Conservation (phyloP, 148 eudicot genomes). For the Drosera capensis region DNA sequence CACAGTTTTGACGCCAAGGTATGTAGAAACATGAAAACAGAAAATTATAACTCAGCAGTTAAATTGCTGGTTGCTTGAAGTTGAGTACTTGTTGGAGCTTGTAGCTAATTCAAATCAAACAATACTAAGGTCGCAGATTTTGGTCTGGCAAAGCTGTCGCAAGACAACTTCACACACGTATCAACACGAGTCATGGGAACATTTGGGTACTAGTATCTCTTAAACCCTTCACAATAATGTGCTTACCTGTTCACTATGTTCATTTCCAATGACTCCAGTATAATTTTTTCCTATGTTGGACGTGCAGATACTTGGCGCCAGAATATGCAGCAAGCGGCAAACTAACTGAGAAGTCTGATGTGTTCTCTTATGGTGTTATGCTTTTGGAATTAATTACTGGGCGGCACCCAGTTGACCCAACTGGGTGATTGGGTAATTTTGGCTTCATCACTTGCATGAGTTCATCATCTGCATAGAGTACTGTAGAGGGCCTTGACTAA, state of each 20-base stretch:
- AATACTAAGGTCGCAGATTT: slow-evolving; percentile 16
- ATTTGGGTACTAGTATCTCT: slow-evolving; percentile 10
- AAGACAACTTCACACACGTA: slow-evolving; percentile 13
- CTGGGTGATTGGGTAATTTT: no score
- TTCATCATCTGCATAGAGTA: no score
- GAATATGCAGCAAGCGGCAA: no score
- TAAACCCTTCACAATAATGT: no score
- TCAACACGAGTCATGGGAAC: slow-evolving; percentile 19
- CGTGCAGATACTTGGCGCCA: no score
- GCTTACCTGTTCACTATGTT: neutral
- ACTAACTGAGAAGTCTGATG: no score
- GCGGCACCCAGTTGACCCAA: no score
- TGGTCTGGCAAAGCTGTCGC: slow-evolving; percentile 11
- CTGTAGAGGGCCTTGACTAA: no score
- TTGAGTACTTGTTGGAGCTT: neutral
- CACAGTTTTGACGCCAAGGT: slow-evolving; percentile 11
- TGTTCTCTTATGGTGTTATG: no score
- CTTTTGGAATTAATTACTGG: no score
- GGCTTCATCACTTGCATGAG: no score
- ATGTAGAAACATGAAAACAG: neutral
- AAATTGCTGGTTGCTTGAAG: neutral
- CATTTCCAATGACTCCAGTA: neutral
- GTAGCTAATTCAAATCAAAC: neutral
- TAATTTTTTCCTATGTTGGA: no score
- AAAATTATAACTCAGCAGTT: neutral